These are phyloP conservation scores for Aspergillus sp. DNA, from an alignment of 2,329 filamentous ascomycete species.

Conservation along the genomic window DNA sequence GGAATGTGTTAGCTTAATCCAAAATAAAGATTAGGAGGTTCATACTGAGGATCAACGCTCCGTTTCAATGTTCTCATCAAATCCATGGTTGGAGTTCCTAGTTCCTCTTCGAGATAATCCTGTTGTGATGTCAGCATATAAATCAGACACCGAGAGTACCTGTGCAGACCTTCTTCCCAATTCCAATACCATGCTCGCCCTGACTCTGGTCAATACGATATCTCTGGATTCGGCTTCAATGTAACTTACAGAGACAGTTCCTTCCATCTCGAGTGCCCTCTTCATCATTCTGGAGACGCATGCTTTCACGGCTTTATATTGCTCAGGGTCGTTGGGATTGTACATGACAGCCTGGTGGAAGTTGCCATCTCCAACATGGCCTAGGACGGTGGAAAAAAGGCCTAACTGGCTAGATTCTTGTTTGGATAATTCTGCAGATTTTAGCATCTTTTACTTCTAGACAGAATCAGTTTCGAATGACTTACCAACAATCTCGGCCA, in stretches of 20 bases:
- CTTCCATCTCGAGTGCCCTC: slow-evolving; percentile 88
- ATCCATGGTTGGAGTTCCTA: slow-evolving; percentile 74
- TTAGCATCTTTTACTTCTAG: slow-evolving; percentile 7
- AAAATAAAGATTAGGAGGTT: too few species aligned
- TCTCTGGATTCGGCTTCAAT: neutral
- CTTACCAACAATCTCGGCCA: slow-evolving; percentile 58
- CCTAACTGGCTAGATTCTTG: slow-evolving; percentile 82
- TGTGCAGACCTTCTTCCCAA: slow-evolving; percentile 68
- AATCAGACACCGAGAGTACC: too few species aligned
- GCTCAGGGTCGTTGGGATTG: slow-evolving; percentile 62
- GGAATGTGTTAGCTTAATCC: too few species aligned
- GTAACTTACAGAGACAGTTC: slow-evolving; percentile 65
- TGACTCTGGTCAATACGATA: slow-evolving; percentile 11
- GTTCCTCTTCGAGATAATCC: slow-evolving; percentile 65
- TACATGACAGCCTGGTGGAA: slow-evolving; percentile 95
- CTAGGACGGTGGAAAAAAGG: slow-evolving; percentile 80
- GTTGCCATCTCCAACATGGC: slow-evolving; percentile 90
- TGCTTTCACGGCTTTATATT: slow-evolving; percentile 70
- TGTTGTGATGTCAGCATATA: too few species aligned
- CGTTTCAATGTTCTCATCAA: slow-evolving; percentile 81
- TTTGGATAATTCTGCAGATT: slow-evolving; percentile 68
- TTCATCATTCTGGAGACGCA: slow-evolving; percentile 88
- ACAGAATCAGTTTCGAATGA: neutral
- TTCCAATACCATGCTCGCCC: slow-evolving; percentile 79
- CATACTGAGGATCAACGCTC: slow-evolving; percentile 66